Base-by-base conservation (phyloP, 2,329 filamentous ascomycete genomes). In the Thelonectria blattea region DNA sequence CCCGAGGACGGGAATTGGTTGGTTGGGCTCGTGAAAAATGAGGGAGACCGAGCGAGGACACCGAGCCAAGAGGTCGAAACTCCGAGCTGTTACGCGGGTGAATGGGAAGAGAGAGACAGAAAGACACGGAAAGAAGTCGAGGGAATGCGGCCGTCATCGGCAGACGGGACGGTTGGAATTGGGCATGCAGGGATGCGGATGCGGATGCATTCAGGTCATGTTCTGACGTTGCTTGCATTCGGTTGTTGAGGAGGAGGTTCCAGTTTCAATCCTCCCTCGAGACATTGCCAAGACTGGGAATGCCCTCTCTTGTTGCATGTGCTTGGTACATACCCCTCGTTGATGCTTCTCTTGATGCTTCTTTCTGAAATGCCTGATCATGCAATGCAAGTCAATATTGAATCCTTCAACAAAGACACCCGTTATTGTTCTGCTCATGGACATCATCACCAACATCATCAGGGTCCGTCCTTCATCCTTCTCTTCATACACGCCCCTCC, bases 31-130 rank as follows among this genome's bases (percentile, higher is more conserved):
- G 34, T 12, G 15, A 11, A 37, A 34, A 9, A 9, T 10, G 48
- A 47, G 39, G 54, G 55, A 47, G 58, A 45, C 58, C 57, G 57
- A 56, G 58, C 58, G 20, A 56, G 15, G 52, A 24, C 3, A 24
- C 3, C 22, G 22, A 24, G 22, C 22, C 3, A 24, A 6, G 22
- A 24, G 22, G 37, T 56, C 30, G 41, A 24, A 58, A 50, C 30
- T 60, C 57, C 39, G 46, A 34, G 46, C n/a, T 20, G 47, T 30
- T 47, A 45, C 42, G 53, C 46, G 45, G 34, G 30, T 58, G 47
- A 50, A 37, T 42, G 39, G 39, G 17, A 48, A 30, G 12, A 46
- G 18, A 27, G 27, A 54, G 42, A 53, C n/a, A 42, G 10, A 24
- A 18, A 30, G 15, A 42, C 14, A 14, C 27, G 42, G 10, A 42